Base-by-base conservation (phyloP, 345 rosid species). In the Gossypium thurberi region DNA sequence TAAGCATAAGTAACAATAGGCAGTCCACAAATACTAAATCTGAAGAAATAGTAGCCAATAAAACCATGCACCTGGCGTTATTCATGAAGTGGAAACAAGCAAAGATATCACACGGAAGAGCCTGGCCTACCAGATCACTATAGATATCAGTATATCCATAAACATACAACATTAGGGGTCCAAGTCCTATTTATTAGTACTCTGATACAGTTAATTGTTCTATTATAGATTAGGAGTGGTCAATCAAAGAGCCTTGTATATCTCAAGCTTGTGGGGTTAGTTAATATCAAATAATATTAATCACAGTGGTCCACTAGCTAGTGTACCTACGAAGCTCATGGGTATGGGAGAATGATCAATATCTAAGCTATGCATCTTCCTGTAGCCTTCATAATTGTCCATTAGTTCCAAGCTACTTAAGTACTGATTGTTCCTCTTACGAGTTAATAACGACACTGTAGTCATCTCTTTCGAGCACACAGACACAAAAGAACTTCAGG, bases 11-110 rank as follows among this genome's bases (percentile, higher is more conserved):
- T 28, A 72, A 76, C 67, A 77, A 78, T 70, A 71, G 63, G 70
- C 47, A 76, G 68, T 68, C 57, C 69, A 59, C 70, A 77, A 58
- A 48, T 10, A 70, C 75, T 33, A 59, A 65, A 56, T 56, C 60
- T 21, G 4, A 56, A 20, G 60, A 56, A 55, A 59, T 59, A 69
- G 17, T 55, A 20, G 71, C 75, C 82, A 21, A 43, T 13, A 64
- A 10, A 74, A 68, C 62, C 17, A 76, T 21, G 51, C 25, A 55
- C 23, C 43, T 21, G 66, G 26, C 47, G 20, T 40, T 70, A 15
- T 47, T 65, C 63, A 60, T 72, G 77, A 77, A 59, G 67, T 44
- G 72, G 67, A 82, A 78, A 77, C 79, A 71, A 71, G 72, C 57
- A n/a, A 44, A 52, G 51, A 21, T 52, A 43, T 20, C 77, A 68